phyloP scores from a whole-genome alignment of 352 stramenopile genomes.

The Globisporangium perplexum region DNA sequence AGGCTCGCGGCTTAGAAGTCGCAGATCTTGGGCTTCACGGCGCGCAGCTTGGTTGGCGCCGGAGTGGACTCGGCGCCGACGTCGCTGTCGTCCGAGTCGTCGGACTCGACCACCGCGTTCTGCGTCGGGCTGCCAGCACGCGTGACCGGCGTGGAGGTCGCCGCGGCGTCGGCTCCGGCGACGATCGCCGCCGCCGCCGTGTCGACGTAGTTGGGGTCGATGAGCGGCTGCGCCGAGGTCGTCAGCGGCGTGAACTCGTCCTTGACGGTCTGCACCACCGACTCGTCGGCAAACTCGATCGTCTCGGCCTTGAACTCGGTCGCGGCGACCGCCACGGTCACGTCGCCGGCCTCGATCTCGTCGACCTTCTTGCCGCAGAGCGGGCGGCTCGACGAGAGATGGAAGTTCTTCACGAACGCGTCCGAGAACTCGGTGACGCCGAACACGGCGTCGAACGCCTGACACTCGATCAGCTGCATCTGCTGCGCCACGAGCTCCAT shows the following conservation, averaged over 20 bases:
- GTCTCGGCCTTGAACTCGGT: conserved; percentile 32
- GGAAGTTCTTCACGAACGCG: conserved; percentile 47
- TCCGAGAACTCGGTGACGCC: conserved; percentile 35
- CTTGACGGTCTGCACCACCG: conserved; percentile 22
- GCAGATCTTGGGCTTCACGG: conserved; percentile 9
- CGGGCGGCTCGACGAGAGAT: conserved; percentile 39
- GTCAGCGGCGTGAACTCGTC: conserved; percentile 15
- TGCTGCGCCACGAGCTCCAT: conserved; percentile 53
- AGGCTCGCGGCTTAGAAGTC: conserved; percentile 9
- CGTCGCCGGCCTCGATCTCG: conserved; percentile 34
- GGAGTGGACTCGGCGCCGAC: conserved; percentile 1
- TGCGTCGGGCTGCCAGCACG: background rate
- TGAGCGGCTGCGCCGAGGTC: conserved; percentile 16
- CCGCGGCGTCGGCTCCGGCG: conserved; percentile 1
- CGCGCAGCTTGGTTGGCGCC: background rate
- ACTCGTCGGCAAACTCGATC: conserved; percentile 37
- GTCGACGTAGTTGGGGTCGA: conserved; percentile 21
- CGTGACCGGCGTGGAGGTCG: conserved; percentile 4
- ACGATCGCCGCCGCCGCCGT: conserved; percentile 10
- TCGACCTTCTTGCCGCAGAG: conserved; percentile 48
- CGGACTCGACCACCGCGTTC: conserved; percentile 1
- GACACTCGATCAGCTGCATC: conserved; percentile 55
- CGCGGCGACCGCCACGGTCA: conserved; percentile 36
- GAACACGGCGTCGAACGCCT: conserved; percentile 53
- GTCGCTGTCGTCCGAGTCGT: conserved; percentile 14